Evolutionary conservation across 306 rosid species (phyloP).

Genomic region (Gleditsia sinensis): DNA sequence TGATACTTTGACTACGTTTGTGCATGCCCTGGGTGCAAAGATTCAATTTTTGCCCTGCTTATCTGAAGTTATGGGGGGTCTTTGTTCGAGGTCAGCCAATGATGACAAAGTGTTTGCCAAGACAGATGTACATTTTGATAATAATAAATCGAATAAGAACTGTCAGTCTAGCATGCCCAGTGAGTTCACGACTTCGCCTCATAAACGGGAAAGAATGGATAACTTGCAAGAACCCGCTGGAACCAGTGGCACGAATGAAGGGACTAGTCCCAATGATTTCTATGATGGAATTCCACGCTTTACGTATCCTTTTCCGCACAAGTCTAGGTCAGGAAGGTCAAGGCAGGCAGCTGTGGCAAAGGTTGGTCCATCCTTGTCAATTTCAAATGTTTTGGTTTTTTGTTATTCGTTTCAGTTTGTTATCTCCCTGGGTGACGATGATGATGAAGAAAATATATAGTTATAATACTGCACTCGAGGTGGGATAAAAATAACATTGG

Average conservation of each 20-base stretch:
- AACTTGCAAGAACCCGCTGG: conserved; percentile 33
- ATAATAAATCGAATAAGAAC: not conserved
- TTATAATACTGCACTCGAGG: not conserved
- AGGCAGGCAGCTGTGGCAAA: conserved; percentile 53
- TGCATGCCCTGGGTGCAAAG: no score
- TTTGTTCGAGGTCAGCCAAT: conserved; percentile 52
- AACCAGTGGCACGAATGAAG: not conserved
- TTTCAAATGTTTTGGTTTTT: not conserved
- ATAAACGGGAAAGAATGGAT: conserved; percentile 38
- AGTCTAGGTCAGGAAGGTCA: conserved; percentile 52
- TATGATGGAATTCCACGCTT: conserved; percentile 82
- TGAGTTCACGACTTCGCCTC: conserved; percentile 25
- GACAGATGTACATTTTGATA: conserved; percentile 7
- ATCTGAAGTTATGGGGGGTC: conserved; percentile 55
- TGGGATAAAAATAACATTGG: no score
- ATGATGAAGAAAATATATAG: not conserved
- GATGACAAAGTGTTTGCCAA: conserved; percentile 34
- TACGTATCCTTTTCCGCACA: conserved; percentile 35
- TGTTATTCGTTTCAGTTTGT: not conserved
- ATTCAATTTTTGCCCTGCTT: no score
- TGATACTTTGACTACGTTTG: conserved; percentile 13
- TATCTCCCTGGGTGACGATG: not conserved
- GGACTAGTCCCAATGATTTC: conserved; percentile 38
- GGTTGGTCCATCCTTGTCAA: conserved; percentile 37
- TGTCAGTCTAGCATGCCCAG: not conserved